phyloP scores from a whole-genome alignment of 148 eudicot genomes.

The Chenopodium quinoa region DNA sequence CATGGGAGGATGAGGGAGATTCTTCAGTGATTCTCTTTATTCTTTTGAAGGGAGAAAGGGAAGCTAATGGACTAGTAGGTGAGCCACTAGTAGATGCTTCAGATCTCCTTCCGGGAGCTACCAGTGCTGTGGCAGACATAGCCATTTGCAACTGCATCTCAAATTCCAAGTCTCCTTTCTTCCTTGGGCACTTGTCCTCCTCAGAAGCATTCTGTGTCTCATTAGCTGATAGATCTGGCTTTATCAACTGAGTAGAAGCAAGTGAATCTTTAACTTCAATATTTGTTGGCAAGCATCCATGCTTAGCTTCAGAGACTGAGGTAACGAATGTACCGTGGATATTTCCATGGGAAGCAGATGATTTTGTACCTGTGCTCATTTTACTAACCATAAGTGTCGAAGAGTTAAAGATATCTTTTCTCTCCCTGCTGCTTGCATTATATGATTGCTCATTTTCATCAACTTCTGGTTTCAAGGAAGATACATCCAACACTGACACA shows the following conservation, averaged over 20 bases:
- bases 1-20: conserved; percentile 45
- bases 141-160: conserved; percentile 95
- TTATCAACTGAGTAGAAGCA: conserved; percentile 26
- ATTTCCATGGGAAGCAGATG: conserved; percentile 30
- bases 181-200: conserved; percentile 42
- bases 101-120: conserved; percentile 22
- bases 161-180: conserved; percentile 91
- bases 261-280: conserved; percentile 20
- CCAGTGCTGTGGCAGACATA: conserved; percentile 62
- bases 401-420: conserved; percentile 58
- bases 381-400: conserved; percentile 82
- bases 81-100: conserved; percentile 26
- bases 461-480: conserved; percentile 78
- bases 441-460: conserved; percentile 39
- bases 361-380: conserved; percentile 36
- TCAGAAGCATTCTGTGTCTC: conserved; percentile 23
- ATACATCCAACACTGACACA: conserved; percentile 83
- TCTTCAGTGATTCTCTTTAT: conserved; percentile 49
- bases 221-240: conserved; percentile 25
- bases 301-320: conserved; percentile 23
- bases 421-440: conserved; percentile 30
- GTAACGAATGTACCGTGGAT: conserved; percentile 29
- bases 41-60: conserved; percentile 45
- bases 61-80: conserved; percentile 24
- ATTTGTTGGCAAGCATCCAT: conserved; percentile 21